Evolutionary conservation across 306 rosid genomes (phyloP).

Genomic region (Clitoria ternatea): DNA sequence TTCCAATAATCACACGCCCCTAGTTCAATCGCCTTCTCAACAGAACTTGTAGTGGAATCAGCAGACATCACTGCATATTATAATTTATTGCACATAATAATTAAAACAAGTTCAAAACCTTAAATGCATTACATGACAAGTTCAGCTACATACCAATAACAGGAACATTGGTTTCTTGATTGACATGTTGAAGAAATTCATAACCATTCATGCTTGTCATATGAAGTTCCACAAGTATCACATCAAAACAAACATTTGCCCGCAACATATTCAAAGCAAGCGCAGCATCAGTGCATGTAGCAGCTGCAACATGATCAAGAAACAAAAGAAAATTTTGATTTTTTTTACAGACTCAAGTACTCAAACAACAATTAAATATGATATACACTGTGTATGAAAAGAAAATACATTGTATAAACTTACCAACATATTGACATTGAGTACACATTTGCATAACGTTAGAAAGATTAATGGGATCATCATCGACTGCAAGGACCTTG

Average conservation of each 20-base stretch:
- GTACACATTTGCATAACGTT: conserved; percentile 34
- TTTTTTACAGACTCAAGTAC: not conserved
- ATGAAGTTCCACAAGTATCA: conserved; percentile 56
- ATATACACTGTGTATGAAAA: too few relatives aligned
- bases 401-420: too few relatives aligned
- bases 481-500: conserved; percentile 59
- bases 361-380: not conserved
- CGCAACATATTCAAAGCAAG: conserved; percentile 47
- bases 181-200: conserved; percentile 43
- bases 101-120: not conserved
- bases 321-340: not conserved
- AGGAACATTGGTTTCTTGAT: conserved; percentile 55
- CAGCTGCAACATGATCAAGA: conserved; percentile 29
- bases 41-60: conserved; percentile 37
- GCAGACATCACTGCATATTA: conserved; percentile 53
- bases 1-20: conserved; percentile 65
- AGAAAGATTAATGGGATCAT: conserved; percentile 36
- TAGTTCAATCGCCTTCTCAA: conserved; percentile 37
- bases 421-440: conserved; percentile 45
- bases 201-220: conserved; percentile 65
- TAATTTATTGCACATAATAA: conserved; percentile 14
- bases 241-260: conserved; percentile 44
- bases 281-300: conserved; percentile 30
- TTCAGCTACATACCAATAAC: conserved; percentile 51
- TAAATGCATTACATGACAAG: too few relatives aligned